Conservation (phyloP, 768 basidiomycete genomes). For the Pleurotus tuber-regium region DNA sequence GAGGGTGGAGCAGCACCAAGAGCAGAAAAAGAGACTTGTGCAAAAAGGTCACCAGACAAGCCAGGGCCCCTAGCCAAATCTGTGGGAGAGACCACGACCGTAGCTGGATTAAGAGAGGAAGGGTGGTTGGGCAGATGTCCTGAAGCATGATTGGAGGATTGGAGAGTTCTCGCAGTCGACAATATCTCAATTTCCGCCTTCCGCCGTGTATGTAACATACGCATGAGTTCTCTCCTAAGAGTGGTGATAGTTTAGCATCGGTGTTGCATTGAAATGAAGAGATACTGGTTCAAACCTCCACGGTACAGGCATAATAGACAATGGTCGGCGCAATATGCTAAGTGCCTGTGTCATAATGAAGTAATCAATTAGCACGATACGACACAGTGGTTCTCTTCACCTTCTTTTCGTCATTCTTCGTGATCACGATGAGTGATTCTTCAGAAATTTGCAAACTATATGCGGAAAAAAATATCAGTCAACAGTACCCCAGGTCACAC, state of each 20-base stretch:
- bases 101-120: no score
- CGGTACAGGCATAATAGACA: conserved; percentile 42
- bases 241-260: conserved; percentile 8
- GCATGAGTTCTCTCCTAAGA: conserved; percentile 71
- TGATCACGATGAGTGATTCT: conserved; percentile 67
- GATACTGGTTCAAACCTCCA: conserved; percentile 56
- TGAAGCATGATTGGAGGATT: background rate
- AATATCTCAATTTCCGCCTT: conserved; percentile 94
- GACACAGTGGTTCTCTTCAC: conserved; percentile 28
- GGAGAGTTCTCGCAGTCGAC: conserved; percentile 18
- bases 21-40: no score
- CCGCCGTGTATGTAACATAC: conserved; percentile 76
- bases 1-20: background rate
- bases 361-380: background rate
- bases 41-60: no score
- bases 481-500: background rate
- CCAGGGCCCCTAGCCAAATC: no score
- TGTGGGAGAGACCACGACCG: no score
- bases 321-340: conserved; percentile 51
- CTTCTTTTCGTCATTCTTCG: conserved; percentile 73
- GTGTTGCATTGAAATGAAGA: no score
- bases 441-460: conserved; percentile 57
- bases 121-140: conserved; percentile 1
- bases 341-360: conserved; percentile 45
- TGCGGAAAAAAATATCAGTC: background rate